Evolutionary conservation across 2,329 filamentous ascomycete genomes (phyloP), one percentile per base, ranked within the genome.

Genomic region (Epichloe sibirici): DNA sequence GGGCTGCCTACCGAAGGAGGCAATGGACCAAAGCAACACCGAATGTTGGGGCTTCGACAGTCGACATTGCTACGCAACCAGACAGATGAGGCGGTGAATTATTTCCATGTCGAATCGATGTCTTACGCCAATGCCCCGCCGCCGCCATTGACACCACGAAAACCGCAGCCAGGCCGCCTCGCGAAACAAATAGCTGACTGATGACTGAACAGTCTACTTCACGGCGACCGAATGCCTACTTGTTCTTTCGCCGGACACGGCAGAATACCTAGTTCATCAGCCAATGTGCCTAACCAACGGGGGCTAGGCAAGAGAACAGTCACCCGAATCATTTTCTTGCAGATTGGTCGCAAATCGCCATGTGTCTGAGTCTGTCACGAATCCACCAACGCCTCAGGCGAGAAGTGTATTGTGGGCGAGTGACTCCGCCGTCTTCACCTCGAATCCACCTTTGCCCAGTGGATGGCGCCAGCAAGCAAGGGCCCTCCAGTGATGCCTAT

Each of bases 381-480:
- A 34, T 38, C 42, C 39, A 44, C 28, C 25, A 31, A 23, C 40
- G 47, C 48, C 48, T 17, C 42, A 40, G 45, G 39, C 21, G n/a
- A 13, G 28, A 28, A 50, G 40, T 50, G 40, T 38, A 38, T 9
- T 31, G 21, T 37, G 17, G 39, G 3, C n/a, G 40, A 45, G 15
- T 5, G 34, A 51, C 49, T 45, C 40, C 31, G 31, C 49, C 42
- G 48, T 44, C 25, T 44, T 42, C 37, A 35, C 25, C 28, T 23
- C 40, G 40, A 50, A 45, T 34, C 48, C 48, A 50, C 48, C 28
- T 39, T 31, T 49, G 48, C 48, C 48, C 44, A n/a, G n/a, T 39
- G 34, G n/a, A 31, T 35, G 35, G 37, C 17, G 25, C 37, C n/a
- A n/a, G 39, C 21, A 25, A 25, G 15, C 38, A 37, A 25, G 31